Percentiles rank a stretch among this genome's conserved stretches.
Conservation (phyloP, 78 protist genomes). For the Dictyostelium citrinum region DNA sequence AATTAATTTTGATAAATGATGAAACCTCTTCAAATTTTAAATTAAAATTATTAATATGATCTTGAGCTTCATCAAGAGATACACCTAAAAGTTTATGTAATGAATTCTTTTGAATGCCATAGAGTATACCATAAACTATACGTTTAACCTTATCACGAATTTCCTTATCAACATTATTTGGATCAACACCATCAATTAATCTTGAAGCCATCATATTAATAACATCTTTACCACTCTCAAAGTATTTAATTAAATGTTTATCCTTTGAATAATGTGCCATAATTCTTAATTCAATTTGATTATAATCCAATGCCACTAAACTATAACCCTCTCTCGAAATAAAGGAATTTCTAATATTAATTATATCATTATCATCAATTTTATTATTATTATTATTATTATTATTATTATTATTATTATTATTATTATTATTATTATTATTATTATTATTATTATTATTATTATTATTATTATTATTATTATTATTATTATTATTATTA, state of each 20-base stretch:
- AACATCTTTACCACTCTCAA: conserved; percentile 48
- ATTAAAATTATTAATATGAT: neutral
- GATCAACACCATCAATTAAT: neutral
- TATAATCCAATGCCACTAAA: conserved; percentile 35
- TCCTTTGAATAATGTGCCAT: conserved; percentile 65
- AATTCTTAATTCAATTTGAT: conserved; percentile 70
- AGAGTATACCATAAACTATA: conserved; percentile 60
- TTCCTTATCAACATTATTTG: neutral
- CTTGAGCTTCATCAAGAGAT: neutral
- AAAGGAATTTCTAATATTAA: conserved; percentile 45
- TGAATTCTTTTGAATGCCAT: conserved; percentile 55
- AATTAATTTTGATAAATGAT: neutral
- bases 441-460: neutral
- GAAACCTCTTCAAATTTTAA: neutral
- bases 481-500: no score
- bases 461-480: no score
- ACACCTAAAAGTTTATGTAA: neutral
- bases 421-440: neutral
- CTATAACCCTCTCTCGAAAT: conserved; percentile 18
- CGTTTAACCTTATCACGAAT: conserved; percentile 50
- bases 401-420: no score
- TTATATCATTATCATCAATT: neutral
- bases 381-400: no score
- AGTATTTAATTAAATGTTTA: neutral
- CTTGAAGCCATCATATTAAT: conserved; percentile 25